Evolutionary conservation across 2,329 filamentous ascomycete genomes (phyloP).

Genomic region (Neonectria ditissima): DNA sequence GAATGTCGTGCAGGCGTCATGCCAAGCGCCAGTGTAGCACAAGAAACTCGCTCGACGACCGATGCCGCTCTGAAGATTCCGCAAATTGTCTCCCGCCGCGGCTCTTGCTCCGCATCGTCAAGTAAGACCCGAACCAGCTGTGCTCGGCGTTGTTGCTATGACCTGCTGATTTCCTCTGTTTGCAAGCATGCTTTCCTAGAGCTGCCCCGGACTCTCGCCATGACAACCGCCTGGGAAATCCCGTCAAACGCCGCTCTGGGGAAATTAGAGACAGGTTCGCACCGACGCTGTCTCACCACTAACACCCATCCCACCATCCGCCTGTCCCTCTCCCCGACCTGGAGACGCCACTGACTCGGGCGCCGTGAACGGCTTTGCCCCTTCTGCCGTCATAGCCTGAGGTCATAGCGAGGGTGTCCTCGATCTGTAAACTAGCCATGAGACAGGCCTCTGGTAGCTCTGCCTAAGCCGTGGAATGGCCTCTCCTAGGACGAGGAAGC

Average conservation of each 20-base stretch:
- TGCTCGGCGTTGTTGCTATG: neutral
- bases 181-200: constrained; percentile 13
- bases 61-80: constrained; percentile 16
- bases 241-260: neutral
- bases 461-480: constrained; percentile 7
- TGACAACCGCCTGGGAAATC: neutral
- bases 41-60: constrained; percentile 3
- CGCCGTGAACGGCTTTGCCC: constrained; percentile 14
- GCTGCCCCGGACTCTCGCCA: constrained; percentile 1
- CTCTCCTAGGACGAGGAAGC: neutral
- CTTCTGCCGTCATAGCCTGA: neutral
- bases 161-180: neutral
- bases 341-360: constrained; percentile 31
- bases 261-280: constrained; percentile 8
- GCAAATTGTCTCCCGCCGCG: neutral
- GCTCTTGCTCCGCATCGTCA: neutral
- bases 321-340: constrained; percentile 16
- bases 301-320: constrained; percentile 21
- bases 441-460: constrained; percentile 1
- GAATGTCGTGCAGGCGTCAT: constrained; percentile 32
- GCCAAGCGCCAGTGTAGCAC: neutral
- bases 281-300: constrained; percentile 33
- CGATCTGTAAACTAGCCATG: constrained; percentile 6
- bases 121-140: neutral
- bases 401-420: neutral